These are phyloP conservation scores for Rutstroemia sp. DNA, from an alignment of 2,329 filamentous ascomycete species.

Conservation along the genomic window DNA sequence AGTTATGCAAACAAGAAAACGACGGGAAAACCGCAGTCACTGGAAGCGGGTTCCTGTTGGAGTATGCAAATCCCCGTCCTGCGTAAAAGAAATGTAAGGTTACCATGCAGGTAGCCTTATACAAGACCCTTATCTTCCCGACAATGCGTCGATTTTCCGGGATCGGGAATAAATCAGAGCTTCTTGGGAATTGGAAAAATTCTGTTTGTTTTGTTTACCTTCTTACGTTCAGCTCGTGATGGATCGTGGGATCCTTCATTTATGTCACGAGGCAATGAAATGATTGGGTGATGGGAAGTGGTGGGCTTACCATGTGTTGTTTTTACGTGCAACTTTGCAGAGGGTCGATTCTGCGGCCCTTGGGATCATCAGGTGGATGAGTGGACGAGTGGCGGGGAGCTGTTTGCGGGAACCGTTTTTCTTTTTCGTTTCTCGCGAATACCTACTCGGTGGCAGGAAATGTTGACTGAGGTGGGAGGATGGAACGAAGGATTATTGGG, in stretches of 20 bases:
- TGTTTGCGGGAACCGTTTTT: neutral
- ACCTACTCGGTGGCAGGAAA: neutral
- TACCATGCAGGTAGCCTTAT: neutral
- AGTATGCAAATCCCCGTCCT: too few relatives aligned
- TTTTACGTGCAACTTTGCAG: neutral
- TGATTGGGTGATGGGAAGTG: neutral
- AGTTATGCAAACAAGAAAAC: too few relatives aligned
- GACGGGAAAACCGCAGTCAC: too few relatives aligned
- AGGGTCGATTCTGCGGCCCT: neutral
- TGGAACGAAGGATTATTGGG: slow-evolving; percentile 1
- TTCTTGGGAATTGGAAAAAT: too few relatives aligned
- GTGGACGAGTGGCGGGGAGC: neutral
- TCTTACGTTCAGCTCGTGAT: neutral
- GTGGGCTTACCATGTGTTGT: neutral
- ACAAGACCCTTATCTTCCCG: neutral
- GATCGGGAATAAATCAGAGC: neutral
- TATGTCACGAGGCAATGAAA: neutral
- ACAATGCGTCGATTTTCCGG: neutral
- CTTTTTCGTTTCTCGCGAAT: neutral
- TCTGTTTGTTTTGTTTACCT: neutral
- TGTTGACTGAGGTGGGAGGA: neutral
- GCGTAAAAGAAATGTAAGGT: too few relatives aligned
- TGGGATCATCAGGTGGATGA: neutral
- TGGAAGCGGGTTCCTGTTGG: too few relatives aligned
- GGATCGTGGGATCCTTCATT: neutral